Percentiles rank a stretch among this genome's conserved stretches.
Evolutionary conservation across 352 stramenopile species (phyloP).

Genomic region (Pythium chondricola): DNA sequence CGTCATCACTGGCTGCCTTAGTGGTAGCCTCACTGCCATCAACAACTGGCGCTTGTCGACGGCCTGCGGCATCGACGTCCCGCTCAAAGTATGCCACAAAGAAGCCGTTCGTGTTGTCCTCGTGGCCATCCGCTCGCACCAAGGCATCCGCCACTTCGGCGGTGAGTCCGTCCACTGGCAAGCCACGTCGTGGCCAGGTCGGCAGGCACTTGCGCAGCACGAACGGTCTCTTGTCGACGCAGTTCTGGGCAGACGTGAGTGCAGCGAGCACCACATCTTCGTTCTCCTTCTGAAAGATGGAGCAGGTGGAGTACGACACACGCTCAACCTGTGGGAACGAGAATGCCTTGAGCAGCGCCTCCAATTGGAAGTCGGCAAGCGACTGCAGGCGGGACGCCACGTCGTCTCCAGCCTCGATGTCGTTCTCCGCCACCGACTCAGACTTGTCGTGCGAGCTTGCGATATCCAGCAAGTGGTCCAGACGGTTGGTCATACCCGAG

Average conservation of each 20-base stretch:
- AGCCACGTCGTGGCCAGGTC: constrained; percentile 70
- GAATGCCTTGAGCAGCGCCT: constrained; percentile 91
- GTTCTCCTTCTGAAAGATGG: constrained; percentile 94
- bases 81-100: constrained; percentile 96
- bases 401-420: constrained; percentile 30
- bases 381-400: constrained; percentile 78
- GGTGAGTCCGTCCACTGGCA: constrained; percentile 47
- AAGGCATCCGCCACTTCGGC: constrained; percentile 68
- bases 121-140: constrained; percentile 87
- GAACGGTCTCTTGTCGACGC: constrained; percentile 41
- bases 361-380: constrained; percentile 93
- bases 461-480: constrained; percentile 90
- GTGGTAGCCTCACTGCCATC: background rate
- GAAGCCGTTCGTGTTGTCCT: constrained; percentile 95
- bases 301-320: constrained; percentile 97
- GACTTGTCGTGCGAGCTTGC: constrained; percentile 50
- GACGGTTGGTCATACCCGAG: constrained; percentile 92
- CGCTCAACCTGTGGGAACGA: constrained; percentile 91
- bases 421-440: constrained; percentile 12
- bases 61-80: background rate
- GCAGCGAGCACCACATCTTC: constrained; percentile 90
- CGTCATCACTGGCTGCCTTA: background rate
- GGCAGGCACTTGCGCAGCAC: constrained; percentile 56
- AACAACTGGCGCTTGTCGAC: constrained; percentile 2
- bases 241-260: constrained; percentile 62